These are phyloP conservation scores for Phymatotrichopsis omnivora DNA, from an alignment of 2,329 filamentous ascomycete species.

Conservation along the genomic window DNA sequence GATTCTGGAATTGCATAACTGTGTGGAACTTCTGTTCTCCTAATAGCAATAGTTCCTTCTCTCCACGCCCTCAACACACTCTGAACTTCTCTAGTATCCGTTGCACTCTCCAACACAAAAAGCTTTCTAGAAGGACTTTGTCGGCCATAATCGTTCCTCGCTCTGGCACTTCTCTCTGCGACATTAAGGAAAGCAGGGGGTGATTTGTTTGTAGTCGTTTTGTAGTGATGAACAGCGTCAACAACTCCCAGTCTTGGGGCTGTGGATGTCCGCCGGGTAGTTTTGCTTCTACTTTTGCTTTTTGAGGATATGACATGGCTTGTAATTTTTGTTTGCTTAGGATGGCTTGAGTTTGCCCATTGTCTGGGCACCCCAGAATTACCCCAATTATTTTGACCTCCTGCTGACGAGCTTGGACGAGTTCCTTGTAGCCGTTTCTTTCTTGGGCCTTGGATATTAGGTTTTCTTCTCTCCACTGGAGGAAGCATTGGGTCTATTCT, in stretches of 20 bases:
- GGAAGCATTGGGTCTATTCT: constrained; percentile 26
- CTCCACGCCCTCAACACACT: constrained; percentile 25
- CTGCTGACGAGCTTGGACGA: not conserved
- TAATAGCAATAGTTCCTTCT: constrained; percentile 23
- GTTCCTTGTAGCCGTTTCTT: constrained; percentile 2
- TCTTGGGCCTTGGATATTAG: not conserved
- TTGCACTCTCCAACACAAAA: constrained; percentile 22
- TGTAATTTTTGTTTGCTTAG: constrained; percentile 20
- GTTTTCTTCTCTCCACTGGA: constrained; percentile 2
- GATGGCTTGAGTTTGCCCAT: too few relatives aligned
- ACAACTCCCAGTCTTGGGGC: constrained; percentile 20
- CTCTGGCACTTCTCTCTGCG: constrained; percentile 19
- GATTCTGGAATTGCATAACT: too few relatives aligned
- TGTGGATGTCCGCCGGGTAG: constrained; percentile 6
- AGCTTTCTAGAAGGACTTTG: constrained; percentile 25
- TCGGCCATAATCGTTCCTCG: constrained; percentile 19
- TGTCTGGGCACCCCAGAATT: too few relatives aligned
- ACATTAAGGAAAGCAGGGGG: constrained; percentile 25
- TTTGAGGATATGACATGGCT: constrained; percentile 13
- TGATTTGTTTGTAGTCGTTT: not conserved
- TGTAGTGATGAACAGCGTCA: constrained; percentile 17
- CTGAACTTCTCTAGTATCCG: constrained; percentile 25
- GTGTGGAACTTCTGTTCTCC: too few relatives aligned
- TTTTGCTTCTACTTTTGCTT: not conserved
- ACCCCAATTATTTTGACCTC: not conserved